phyloP scores from a whole-genome alignment of 257 asterid species.

The Petrea volubilis region DNA sequence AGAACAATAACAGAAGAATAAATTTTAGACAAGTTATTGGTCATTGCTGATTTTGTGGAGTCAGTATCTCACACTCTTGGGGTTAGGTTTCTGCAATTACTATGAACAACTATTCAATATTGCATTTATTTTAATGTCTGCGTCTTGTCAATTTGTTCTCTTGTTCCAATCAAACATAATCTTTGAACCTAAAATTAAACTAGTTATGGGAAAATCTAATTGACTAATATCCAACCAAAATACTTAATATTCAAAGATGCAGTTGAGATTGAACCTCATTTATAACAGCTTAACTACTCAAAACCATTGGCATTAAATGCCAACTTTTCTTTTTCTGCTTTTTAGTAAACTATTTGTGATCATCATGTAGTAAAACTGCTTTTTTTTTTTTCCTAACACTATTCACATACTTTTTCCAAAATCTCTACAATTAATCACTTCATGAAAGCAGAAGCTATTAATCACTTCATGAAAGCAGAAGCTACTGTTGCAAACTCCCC shows the following conservation, averaged over 20 bases:
- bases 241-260: neutral
- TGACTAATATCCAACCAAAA: neutral
- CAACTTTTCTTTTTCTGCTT: neutral
- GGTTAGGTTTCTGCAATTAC: slow-evolving; percentile 25
- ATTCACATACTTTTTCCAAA: too few species aligned
- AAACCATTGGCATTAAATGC: slow-evolving; percentile 21
- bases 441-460: too few species aligned
- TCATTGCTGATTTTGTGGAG: neutral
- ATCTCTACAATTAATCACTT: too few species aligned
- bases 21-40: neutral
- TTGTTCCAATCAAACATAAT: neutral
- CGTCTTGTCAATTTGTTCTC: neutral
- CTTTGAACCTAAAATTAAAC: neutral
- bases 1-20: neutral
- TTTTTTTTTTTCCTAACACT: too few species aligned
- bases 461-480: too few species aligned
- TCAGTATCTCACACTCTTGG: slow-evolving; percentile 14
- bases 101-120: neutral
- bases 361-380: too few species aligned
- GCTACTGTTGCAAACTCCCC: too few species aligned
- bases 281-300: slow-evolving; percentile 34
- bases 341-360: too few species aligned
- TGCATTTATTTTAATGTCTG: slow-evolving; percentile 10
- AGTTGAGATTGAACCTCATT: slow-evolving; percentile 25
- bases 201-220: neutral